Conservation (phyloP, 306 rosid species). For the Citrullus mucosospermus region DNA sequence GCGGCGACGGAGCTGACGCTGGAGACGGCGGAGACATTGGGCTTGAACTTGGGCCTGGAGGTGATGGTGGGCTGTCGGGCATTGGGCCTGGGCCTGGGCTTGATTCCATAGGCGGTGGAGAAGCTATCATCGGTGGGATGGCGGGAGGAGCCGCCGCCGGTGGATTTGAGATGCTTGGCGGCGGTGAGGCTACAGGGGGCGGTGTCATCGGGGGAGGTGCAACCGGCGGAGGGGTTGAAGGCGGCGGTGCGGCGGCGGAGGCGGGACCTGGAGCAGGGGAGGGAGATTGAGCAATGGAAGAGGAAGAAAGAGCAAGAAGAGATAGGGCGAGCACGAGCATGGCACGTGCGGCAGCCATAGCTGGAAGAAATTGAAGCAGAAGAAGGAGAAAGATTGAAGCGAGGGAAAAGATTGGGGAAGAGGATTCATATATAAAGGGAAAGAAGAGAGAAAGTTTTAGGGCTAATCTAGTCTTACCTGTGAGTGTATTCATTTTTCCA, state of each 20-base stretch:
- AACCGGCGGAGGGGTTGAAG: not conserved
- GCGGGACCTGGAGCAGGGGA: slow-evolving; percentile 6
- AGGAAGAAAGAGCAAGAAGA: not conserved
- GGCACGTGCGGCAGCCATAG: slow-evolving; percentile 8
- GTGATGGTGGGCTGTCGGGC: slow-evolving; percentile 1
- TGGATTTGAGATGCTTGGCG: not conserved
- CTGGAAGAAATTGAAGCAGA: not conserved
- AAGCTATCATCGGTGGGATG: not conserved
- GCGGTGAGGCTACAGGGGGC: not conserved
- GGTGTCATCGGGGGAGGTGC: not conserved
- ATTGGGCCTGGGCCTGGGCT: not conserved
- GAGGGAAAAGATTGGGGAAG: not conserved
- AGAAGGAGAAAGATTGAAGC: not conserved
- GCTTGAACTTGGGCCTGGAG: not conserved
- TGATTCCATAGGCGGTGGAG: not conserved
- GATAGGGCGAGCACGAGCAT: slow-evolving; percentile 6
- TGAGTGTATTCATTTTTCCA: not conserved
- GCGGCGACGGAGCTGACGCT: not conserved
- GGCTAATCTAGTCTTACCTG: not conserved
- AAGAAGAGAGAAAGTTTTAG: not conserved
- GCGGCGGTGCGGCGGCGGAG: not conserved
- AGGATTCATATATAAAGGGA: not conserved
- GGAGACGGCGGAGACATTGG: not conserved
- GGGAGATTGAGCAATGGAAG: slow-evolving; percentile 15
- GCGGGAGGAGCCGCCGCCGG: not conserved